Percentiles rank a stretch among this genome's conserved stretches.
Conservation (phyloP, 2,329 filamentous ascomycete species). For the Penicillium sp. region DNA sequence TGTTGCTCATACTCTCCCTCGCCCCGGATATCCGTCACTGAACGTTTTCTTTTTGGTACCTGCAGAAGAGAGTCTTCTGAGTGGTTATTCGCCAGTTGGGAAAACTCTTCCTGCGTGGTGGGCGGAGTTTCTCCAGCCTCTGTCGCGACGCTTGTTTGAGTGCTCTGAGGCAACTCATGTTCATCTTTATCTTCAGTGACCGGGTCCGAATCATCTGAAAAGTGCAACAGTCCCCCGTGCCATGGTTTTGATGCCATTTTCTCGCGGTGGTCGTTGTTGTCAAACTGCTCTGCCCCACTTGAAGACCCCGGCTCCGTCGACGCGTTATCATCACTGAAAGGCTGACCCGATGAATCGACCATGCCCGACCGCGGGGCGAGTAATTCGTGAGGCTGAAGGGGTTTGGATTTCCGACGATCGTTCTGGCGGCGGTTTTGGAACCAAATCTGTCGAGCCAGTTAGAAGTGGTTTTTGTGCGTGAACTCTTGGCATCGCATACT, state of each 20-base stretch:
- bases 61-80: constrained; percentile 23
- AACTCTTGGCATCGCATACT: constrained; percentile 56
- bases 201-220: constrained; percentile 27
- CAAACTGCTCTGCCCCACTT: constrained; percentile 31
- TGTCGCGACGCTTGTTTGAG: constrained; percentile 35
- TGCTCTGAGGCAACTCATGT: constrained; percentile 27
- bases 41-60: constrained; percentile 37
- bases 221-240: constrained; percentile 25
- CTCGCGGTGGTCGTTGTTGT: constrained; percentile 23
- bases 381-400: constrained; percentile 75
- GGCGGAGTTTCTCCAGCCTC: constrained; percentile 28
- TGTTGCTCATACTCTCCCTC: constrained; percentile 12
- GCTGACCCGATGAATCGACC: constrained; percentile 30
- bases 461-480: constrained; percentile 29
- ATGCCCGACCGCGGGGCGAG: constrained; percentile 41
- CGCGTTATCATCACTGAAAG: constrained; percentile 31
- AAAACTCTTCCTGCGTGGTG: constrained; percentile 21
- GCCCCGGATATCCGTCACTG: constrained; percentile 31
- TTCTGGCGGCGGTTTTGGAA: constrained; percentile 96
- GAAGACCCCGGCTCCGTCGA: constrained; percentile 30
- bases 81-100: constrained; percentile 15
- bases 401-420: constrained; percentile 82
- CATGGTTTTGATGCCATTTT: constrained; percentile 22
- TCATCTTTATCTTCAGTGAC: constrained; percentile 31
- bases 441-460: constrained; percentile 70